A percentile compares a stretch with the other conserved stretches of the same genome.
These are phyloP conservation scores for Schizosaccharomyces cryophilus DNA, from an alignment of 805 yeast genomes.

Conservation along the genomic window DNA sequence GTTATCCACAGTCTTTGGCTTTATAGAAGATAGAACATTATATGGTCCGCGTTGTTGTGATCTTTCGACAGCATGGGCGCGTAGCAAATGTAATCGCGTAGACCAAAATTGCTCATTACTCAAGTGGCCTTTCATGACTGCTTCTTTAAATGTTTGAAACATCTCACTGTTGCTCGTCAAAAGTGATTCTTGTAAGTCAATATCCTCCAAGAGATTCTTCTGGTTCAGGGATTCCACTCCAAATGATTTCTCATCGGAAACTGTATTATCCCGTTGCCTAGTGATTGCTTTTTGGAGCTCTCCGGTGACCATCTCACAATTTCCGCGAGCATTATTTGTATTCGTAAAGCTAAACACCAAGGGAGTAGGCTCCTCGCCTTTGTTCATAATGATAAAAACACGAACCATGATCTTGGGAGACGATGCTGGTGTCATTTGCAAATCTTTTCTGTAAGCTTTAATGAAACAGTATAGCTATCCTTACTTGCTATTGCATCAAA, in stretches of 20 bases:
- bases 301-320: neutral
- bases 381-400: neutral
- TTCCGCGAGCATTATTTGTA: neutral
- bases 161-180: slow-evolving; percentile 43
- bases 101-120: slow-evolving; percentile 49
- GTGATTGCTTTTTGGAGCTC: neutral
- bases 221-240: neutral
- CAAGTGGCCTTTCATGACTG: slow-evolving; percentile 53
- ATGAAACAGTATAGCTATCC: neutral
- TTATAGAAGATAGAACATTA: slow-evolving; percentile 77
- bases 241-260: neutral
- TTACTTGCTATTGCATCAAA: slow-evolving; percentile 1
- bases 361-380: neutral
- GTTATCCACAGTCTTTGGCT: slow-evolving; percentile 57
- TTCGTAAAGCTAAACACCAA: neutral
- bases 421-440: slow-evolving; percentile 1
- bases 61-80: slow-evolving; percentile 66
- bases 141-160: slow-evolving; percentile 58
- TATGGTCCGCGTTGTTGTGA: slow-evolving; percentile 81
- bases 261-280: neutral
- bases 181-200: slow-evolving; percentile 54
- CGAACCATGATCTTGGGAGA: neutral
- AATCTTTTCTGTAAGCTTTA: neutral
- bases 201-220: slow-evolving; percentile 18
- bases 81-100: slow-evolving; percentile 46